Base-by-base conservation (phyloP, 2,329 filamentous ascomycete species). In the Aspergillus sp. region DNA sequence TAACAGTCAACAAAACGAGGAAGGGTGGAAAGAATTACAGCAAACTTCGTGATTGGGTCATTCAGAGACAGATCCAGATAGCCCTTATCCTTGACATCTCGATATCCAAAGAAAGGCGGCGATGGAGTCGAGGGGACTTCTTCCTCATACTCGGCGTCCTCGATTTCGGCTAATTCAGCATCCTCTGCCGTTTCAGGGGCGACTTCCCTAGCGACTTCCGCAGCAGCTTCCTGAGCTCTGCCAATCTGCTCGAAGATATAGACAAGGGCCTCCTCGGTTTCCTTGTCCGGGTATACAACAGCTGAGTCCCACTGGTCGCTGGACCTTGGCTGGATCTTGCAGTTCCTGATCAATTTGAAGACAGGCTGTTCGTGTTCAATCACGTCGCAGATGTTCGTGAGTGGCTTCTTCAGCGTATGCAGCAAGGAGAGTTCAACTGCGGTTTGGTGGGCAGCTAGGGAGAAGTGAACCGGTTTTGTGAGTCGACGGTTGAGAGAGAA, bases 41-140 rank as follows among this genome's bases (percentile, higher is more conserved):
- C 87, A 80, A 95, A 93, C 74, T 91, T 92, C 66, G 91, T 73
- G 46, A 81, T 75, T 1, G 81, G 76, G 67, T 91, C 84, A 19
- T 79, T 73, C 30, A 95, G 73, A 3, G 83, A 78, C 15, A 88
- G 76, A 6, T 77, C 69, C 72, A 87, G 85, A 87, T 88, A 92
- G 57, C 80, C 81, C 11, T 76, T 69, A 62, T 84, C 82, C 53
- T 54, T 70, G 43, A 62, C 65, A 49, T 69, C 68, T 15, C 63
- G 60, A 61, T 72, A 73, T 54, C 64, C 69, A 53, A 64, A 66
- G 61, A 66, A 66, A 25, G 63, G 63, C 61, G 19, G n/a, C 54
- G 46, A 15, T 38, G 25, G 19, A 68, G 63, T n/a, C 70, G 63
- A 34, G 69, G 59, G 47, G 71, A 65, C 60, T 68, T 65, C 45